phyloP scores from a whole-genome alignment of 257 asterid genomes.

The Solanum arcanum region DNA sequence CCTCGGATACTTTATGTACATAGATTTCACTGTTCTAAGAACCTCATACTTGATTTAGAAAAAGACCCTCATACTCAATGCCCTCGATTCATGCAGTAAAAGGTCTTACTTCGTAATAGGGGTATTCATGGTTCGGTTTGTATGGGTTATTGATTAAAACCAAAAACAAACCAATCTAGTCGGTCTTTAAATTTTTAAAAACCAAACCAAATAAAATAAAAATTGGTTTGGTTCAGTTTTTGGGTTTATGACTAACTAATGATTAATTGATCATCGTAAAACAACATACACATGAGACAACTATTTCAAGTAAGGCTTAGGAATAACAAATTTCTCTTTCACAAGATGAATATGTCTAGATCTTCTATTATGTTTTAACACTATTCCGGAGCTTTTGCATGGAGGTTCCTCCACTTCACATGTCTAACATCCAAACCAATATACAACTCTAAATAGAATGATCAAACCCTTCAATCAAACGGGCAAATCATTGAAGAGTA shows the following conservation, averaged over 20 bases:
- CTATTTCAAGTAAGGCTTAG: background rate
- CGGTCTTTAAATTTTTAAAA: no score
- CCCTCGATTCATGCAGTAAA: background rate
- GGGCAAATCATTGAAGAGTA: background rate
- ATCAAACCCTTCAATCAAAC: background rate
- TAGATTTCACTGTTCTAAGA: background rate
- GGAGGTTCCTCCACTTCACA: no score
- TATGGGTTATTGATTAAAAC: no score
- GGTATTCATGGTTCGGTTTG: background rate
- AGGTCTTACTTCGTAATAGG: background rate
- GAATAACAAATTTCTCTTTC: background rate
- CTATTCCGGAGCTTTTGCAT: background rate
- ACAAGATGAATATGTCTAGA: background rate
- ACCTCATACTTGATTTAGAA: background rate
- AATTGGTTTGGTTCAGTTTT: no score
- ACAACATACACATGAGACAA: background rate
- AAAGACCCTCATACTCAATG: background rate
- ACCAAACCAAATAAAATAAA: no score
- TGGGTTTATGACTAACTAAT: background rate
- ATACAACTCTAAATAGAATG: background rate
- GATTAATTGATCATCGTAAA: background rate
- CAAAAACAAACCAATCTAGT: no score
- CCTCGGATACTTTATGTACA: background rate
- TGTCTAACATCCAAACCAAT: background rate
- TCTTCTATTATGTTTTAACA: background rate